phyloP scores from a whole-genome alignment of 768 basidiomycete species.

The Astraeus odoratus region DNA sequence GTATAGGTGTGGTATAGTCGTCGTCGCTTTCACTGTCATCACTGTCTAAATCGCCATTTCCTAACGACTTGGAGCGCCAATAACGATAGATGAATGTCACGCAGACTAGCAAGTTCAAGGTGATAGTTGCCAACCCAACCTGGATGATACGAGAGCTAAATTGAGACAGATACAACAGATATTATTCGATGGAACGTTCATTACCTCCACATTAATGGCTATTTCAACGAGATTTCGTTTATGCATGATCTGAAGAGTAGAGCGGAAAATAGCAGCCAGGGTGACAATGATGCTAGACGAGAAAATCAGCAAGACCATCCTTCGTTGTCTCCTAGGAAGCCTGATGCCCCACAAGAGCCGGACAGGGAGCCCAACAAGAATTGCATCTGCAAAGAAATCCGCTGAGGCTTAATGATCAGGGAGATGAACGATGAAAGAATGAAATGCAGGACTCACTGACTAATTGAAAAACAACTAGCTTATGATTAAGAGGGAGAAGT shows the following conservation, averaged over 20 bases:
- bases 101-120: constrained; percentile 18
- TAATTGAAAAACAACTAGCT: constrained; percentile 10
- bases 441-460: constrained; percentile 8
- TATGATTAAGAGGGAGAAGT: constrained; percentile 4
- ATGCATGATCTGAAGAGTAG: constrained; percentile 8
- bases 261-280: constrained; percentile 11
- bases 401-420: constrained; percentile 2
- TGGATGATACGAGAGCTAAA: neutral
- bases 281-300: constrained; percentile 14
- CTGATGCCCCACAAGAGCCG: constrained; percentile 17
- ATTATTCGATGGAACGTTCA: neutral
- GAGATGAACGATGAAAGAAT: no score
- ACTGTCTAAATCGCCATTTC: constrained; percentile 1
- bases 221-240: constrained; percentile 1
- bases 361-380: constrained; percentile 15
- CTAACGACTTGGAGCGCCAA: neutral
- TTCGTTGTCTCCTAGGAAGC: constrained; percentile 12
- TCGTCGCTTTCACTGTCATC: constrained; percentile 8
- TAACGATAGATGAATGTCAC: constrained; percentile 13
- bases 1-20: constrained; percentile 6
- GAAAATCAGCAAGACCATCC: constrained; percentile 20
- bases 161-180: neutral
- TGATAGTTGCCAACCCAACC: constrained; percentile 13
- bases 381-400: constrained; percentile 11
- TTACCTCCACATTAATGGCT: constrained; percentile 15